Evolutionary conservation across 805 yeast genomes (phyloP).

Genomic region (Cyberlindnera americana): DNA sequence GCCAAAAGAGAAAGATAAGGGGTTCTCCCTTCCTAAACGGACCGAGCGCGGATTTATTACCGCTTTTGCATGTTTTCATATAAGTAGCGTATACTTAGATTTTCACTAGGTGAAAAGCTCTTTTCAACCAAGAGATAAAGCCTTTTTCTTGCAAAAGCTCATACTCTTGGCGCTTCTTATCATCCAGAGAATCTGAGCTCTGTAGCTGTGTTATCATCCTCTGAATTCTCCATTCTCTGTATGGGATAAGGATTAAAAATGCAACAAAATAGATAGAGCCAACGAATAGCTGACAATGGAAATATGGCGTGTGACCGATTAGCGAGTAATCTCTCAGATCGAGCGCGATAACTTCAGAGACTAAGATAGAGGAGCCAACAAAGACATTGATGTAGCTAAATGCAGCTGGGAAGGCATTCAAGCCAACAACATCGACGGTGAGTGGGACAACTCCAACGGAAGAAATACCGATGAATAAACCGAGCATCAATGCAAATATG

Average conservation of each 20-base stretch:
- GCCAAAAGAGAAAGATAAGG: too few relatives aligned
- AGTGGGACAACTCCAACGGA: slow-evolving; percentile 39
- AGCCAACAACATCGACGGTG: slow-evolving; percentile 39
- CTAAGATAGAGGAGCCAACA: slow-evolving; percentile 35
- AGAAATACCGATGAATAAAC: slow-evolving; percentile 43
- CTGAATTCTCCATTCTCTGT: slow-evolving; percentile 51
- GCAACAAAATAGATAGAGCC: slow-evolving; percentile 48
- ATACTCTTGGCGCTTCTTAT: background rate
- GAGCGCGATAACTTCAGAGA: slow-evolving; percentile 54
- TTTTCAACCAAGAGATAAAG: slow-evolving; percentile 11
- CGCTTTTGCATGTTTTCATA: too few relatives aligned
- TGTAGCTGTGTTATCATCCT: slow-evolving; percentile 32
- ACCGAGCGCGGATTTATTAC: too few relatives aligned
- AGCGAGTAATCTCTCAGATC: slow-evolving; percentile 36
- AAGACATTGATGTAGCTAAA: slow-evolving; percentile 34
- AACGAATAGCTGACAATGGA: slow-evolving; percentile 57
- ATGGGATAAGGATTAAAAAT: slow-evolving; percentile 38
- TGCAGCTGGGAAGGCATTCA: slow-evolving; percentile 36
- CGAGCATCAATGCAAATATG: slow-evolving; percentile 41
- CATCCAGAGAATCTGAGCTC: slow-evolving; percentile 1
- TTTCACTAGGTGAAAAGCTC: slow-evolving; percentile 12
- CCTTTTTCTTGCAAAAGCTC: background rate
- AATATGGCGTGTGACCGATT: slow-evolving; percentile 40
- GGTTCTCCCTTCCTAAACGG: too few relatives aligned
- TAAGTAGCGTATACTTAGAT: too few relatives aligned